Evolutionary conservation across 2,329 filamentous ascomycete species (phyloP).

Genomic region (Monilinia fructicola): DNA sequence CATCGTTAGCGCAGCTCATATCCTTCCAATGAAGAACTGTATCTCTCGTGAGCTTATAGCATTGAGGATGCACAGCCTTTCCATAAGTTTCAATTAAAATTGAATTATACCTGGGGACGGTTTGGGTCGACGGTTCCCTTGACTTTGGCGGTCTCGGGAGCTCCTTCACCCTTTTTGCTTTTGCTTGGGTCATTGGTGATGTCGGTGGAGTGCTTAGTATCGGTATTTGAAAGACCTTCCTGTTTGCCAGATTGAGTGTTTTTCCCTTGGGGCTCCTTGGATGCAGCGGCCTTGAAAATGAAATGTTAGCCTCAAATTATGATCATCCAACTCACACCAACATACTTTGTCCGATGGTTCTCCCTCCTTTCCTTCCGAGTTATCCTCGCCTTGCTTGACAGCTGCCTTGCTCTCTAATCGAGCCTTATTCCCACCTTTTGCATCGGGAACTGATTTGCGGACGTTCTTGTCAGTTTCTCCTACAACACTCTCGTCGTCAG

Average conservation of each 20-base stretch:
- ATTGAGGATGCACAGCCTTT: conserved; percentile 13
- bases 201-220: conserved; percentile 51
- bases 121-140: conserved; percentile 49
- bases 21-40: conserved; percentile 27
- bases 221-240: conserved; percentile 51
- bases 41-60: conserved; percentile 22
- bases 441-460: conserved; percentile 40
- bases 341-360: conserved; percentile 34
- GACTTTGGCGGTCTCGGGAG: conserved; percentile 54
- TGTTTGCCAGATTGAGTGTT: conserved; percentile 53
- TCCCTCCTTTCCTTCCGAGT: conserved; percentile 26
- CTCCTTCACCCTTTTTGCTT: conserved; percentile 58
- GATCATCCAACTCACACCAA: background rate
- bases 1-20: conserved; percentile 27
- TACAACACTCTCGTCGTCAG: conserved; percentile 35
- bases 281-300: conserved; percentile 32
- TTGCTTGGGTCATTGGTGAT: conserved; percentile 47
- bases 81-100: conserved; percentile 13
- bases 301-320: conserved; percentile 22
- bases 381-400: conserved; percentile 30
- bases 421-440: conserved; percentile 44
- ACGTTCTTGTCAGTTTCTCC: conserved; percentile 40
- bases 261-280: conserved; percentile 39
- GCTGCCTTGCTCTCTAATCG: conserved; percentile 42
- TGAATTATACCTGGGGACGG: conserved; percentile 34